phyloP scores from a whole-genome alignment of 129 eudicot genomes.

The Centaurea solstitialis region DNA sequence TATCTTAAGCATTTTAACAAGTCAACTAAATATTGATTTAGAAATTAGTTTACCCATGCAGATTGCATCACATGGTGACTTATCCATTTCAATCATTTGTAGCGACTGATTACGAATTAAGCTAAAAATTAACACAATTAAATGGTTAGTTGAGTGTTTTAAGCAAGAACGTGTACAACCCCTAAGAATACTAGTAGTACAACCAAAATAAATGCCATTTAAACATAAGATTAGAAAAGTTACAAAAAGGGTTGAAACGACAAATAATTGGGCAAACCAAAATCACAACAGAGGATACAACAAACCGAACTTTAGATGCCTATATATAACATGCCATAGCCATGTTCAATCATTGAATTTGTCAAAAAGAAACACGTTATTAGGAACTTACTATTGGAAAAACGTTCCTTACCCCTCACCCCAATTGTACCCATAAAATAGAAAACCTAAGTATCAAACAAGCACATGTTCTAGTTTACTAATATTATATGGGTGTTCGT shows the following conservation, averaged over 20 bases:
- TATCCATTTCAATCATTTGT: not conserved
- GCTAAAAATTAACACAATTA: not conserved
- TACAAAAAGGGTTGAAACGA: not conserved
- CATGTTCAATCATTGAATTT: not conserved
- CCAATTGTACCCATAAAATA: not conserved
- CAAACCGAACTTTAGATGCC: not conserved
- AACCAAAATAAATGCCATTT: not conserved
- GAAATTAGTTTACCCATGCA: no score
- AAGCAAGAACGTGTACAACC: not conserved
- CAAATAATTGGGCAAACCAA: not conserved
- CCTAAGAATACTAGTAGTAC: not conserved
- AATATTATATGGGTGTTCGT: not conserved
- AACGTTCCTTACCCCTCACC: not conserved
- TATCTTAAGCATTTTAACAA: no score
- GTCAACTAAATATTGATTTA: no score
- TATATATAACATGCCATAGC: not conserved
- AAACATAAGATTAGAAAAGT: not conserved
- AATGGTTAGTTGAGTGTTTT: not conserved
- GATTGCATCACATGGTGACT: not conserved
- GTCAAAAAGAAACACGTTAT: not conserved
- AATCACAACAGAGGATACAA: not conserved
- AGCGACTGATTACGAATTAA: no score
- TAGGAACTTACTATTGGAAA: not conserved
- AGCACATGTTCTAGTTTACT: not conserved
- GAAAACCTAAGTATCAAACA: no score